Conservation (phyloP, 345 rosid genomes). For the Moricandia moricandioides region DNA sequence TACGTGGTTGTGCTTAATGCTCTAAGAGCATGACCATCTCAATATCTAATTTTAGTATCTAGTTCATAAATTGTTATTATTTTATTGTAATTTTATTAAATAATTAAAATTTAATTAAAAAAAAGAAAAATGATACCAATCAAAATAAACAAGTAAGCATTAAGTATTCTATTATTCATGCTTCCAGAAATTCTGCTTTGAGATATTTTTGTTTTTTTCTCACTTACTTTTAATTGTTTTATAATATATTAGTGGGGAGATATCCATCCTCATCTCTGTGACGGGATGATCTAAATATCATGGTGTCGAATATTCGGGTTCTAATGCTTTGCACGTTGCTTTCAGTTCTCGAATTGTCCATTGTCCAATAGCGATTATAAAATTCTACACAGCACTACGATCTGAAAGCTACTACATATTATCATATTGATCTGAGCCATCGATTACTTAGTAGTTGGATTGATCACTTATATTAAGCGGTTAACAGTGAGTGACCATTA, state of each 20-base stretch:
- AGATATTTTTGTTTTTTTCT: too few relatives aligned
- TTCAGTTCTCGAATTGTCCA: slow-evolving; percentile 29
- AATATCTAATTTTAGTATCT: not conserved
- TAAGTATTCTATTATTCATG: too few relatives aligned
- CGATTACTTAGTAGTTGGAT: slow-evolving; percentile 27
- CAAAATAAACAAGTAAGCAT: too few relatives aligned
- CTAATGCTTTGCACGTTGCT: slow-evolving; percentile 16
- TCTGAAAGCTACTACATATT: slow-evolving; percentile 22
- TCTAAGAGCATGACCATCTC: not conserved
- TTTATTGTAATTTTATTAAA: too few relatives aligned
- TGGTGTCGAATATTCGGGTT: slow-evolving; percentile 23
- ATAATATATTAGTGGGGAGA: too few relatives aligned
- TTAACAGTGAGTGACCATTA: slow-evolving; percentile 3
- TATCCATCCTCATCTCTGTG: too few relatives aligned
- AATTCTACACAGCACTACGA: slow-evolving; percentile 33
- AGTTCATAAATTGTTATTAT: not conserved
- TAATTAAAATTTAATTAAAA: too few relatives aligned
- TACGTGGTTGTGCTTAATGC: slow-evolving; percentile 27
- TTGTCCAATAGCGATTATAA: slow-evolving; percentile 26
- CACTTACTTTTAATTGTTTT: too few relatives aligned
- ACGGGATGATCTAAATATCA: too few relatives aligned
- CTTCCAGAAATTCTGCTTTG: too few relatives aligned
- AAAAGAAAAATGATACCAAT: too few relatives aligned
- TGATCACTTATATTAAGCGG: slow-evolving; percentile 19
- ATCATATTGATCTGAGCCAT: slow-evolving; percentile 20